Evolutionary conservation across 441 rosid genomes (phyloP).

Genomic region (Gossypium gossypioides): DNA sequence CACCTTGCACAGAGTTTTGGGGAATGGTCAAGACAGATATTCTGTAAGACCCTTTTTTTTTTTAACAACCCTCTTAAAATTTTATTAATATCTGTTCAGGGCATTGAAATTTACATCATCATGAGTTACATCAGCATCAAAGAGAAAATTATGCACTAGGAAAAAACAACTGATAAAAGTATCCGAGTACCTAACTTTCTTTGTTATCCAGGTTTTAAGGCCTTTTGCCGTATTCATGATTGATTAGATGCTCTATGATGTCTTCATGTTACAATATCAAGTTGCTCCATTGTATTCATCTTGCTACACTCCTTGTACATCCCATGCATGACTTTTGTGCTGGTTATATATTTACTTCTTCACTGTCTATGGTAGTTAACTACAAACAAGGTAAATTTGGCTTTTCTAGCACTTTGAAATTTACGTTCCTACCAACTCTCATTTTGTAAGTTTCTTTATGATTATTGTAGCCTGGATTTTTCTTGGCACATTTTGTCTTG

Average conservation of each 20-base stretch:
- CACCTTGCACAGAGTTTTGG: slow-evolving; percentile 80
- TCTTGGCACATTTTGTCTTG: background rate
- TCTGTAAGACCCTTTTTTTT: slow-evolving; percentile 46
- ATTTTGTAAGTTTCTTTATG: background rate
- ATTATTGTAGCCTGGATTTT: background rate
- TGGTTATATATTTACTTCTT: background rate
- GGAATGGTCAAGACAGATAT: slow-evolving; percentile 70
- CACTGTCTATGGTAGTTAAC: background rate
- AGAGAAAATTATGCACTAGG: too few species aligned
- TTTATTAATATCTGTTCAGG: too few species aligned
- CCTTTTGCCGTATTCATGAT: background rate
- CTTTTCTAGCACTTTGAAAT: background rate
- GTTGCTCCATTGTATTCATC: background rate
- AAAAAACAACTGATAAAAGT: too few species aligned
- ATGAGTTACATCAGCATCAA: too few species aligned
- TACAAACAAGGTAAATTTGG: background rate
- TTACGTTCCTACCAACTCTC: background rate
- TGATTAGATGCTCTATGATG: background rate
- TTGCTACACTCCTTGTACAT: background rate
- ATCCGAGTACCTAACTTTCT: background rate
- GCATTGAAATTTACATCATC: too few species aligned
- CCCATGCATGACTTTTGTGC: background rate
- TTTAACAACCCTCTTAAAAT: background rate
- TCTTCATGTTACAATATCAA: background rate
- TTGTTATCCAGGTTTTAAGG: slow-evolving; percentile 4